phyloP scores from a whole-genome alignment of 129 eudicot species.

The Tanacetum coccineum region DNA sequence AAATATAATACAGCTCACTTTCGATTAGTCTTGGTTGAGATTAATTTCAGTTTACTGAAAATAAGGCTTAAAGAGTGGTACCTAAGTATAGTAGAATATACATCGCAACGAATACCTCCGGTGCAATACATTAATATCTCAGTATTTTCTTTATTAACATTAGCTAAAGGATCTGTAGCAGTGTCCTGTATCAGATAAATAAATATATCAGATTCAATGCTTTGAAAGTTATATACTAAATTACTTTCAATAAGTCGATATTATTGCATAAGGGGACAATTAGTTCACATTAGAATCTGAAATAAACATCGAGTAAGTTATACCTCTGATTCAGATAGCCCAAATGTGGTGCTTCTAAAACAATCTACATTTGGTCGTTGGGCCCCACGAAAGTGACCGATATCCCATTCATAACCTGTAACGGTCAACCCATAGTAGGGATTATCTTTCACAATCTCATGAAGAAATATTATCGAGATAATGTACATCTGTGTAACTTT shows the following conservation, averaged over 20 bases:
- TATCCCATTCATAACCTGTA: slow-evolving; percentile 97
- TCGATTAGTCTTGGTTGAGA: slow-evolving; percentile 7
- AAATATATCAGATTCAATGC: background rate
- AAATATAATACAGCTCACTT: slow-evolving; percentile 1
- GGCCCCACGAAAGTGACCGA: slow-evolving; percentile 92
- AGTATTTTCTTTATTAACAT: slow-evolving; percentile 76
- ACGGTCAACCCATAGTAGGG: no score
- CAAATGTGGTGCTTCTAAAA: slow-evolving; percentile 86
- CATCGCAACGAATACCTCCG: slow-evolving; percentile 97
- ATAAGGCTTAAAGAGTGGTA: slow-evolving; percentile 17
- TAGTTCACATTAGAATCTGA: no score
- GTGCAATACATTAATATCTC: slow-evolving; percentile 95
- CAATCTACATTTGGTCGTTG: slow-evolving; percentile 92
- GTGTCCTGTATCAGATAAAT: slow-evolving; percentile 40
- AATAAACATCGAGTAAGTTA: slow-evolving; percentile 2
- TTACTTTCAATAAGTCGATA: background rate
- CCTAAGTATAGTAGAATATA: slow-evolving; percentile 98
- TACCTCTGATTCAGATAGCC: slow-evolving; percentile 75
- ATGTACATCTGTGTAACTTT: background rate
- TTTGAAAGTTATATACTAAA: background rate
- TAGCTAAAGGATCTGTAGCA: slow-evolving; percentile 84
- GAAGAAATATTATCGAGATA: background rate
- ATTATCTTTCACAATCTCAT: no score
- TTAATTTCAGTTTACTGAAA: slow-evolving; percentile 1
- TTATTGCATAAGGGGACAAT: no score